Evolutionary conservation across 352 stramenopile genomes (phyloP).

Genomic region (Saprolegnia diclina): DNA sequence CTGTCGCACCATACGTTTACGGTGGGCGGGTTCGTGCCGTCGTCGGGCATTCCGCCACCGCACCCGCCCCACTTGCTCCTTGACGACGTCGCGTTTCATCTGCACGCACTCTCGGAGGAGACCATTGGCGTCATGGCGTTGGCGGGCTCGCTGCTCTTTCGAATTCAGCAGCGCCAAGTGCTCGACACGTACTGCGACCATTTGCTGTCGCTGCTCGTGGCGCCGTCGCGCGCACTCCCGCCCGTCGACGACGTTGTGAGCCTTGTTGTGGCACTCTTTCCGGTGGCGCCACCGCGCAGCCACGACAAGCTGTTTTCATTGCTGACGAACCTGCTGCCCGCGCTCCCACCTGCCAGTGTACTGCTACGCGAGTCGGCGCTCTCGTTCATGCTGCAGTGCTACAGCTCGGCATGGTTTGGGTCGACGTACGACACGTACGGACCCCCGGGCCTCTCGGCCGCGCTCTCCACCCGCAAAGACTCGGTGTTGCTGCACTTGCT

Average conservation of each 20-base stretch:
- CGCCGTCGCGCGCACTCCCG: neutral
- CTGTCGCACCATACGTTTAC: constrained; percentile 19
- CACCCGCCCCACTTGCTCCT: constrained; percentile 17
- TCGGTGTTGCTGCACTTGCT: constrained; percentile 5
- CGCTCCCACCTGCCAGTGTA: neutral
- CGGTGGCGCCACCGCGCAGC: neutral
- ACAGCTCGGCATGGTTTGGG: constrained; percentile 16
- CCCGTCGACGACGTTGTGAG: neutral
- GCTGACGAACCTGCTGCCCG: neutral
- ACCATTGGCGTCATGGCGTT: constrained; percentile 29
- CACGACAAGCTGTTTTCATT: constrained; percentile 10
- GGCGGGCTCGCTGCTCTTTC: constrained; percentile 36
- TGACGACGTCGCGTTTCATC: constrained; percentile 18
- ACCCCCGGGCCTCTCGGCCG: constrained; percentile 2
- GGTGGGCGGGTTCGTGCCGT: constrained; percentile 11
- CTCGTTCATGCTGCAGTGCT: constrained; percentile 4
- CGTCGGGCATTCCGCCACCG: neutral
- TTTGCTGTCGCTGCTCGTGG: constrained; percentile 35
- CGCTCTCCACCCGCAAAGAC: constrained; percentile 18
- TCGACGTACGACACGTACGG: constrained; percentile 4
- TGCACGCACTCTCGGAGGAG: constrained; percentile 24
- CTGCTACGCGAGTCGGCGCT: neutral
- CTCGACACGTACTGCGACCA: constrained; percentile 33
- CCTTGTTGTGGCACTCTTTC: constrained; percentile 13
- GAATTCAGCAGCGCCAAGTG: constrained; percentile 35